phyloP scores from a whole-genome alignment of 2,329 filamentous ascomycete genomes.

The Juglanconis juglandina region DNA sequence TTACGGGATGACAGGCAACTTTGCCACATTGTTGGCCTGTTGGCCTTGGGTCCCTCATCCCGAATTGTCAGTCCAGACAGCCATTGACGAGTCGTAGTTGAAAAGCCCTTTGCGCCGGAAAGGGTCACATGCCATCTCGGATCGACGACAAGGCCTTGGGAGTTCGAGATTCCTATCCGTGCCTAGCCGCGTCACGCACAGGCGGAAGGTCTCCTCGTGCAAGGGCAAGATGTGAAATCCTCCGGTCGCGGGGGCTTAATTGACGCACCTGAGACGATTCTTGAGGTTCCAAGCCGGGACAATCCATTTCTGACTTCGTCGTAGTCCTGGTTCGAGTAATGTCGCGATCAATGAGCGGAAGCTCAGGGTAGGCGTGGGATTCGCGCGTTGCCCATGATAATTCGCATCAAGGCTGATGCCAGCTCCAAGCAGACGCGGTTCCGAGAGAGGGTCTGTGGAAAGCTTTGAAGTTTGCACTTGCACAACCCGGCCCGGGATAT shows the following conservation, averaged over 20 bases:
- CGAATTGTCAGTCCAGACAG: not conserved
- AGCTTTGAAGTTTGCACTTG: not conserved
- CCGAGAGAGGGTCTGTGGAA: not conserved
- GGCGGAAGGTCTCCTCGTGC: not conserved
- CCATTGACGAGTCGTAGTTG: not conserved
- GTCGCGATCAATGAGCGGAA: not conserved
- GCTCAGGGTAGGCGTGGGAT: conserved; percentile 2
- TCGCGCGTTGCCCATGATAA: conserved; percentile 9
- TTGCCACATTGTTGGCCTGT: not conserved
- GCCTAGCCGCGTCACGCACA: not conserved
- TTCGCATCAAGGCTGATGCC: not conserved
- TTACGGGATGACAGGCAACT: not conserved
- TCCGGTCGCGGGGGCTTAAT: not conserved
- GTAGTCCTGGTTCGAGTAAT: not conserved
- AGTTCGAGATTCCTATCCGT: not conserved
- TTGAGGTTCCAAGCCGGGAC: too few species aligned
- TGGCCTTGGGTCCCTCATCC: not conserved
- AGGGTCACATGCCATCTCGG: not conserved
- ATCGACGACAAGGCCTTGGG: not conserved
- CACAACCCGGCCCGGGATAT: not conserved
- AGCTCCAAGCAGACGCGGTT: not conserved
- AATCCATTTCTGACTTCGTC: not conserved
- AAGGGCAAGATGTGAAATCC: not conserved
- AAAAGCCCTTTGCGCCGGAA: not conserved
- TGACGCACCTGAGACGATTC: not conserved